Percentiles rank a stretch among this genome's conserved stretches.
These are phyloP conservation scores for Silene coronaria DNA, from an alignment of 179 eudicot genomes.

Conservation along the genomic window DNA sequence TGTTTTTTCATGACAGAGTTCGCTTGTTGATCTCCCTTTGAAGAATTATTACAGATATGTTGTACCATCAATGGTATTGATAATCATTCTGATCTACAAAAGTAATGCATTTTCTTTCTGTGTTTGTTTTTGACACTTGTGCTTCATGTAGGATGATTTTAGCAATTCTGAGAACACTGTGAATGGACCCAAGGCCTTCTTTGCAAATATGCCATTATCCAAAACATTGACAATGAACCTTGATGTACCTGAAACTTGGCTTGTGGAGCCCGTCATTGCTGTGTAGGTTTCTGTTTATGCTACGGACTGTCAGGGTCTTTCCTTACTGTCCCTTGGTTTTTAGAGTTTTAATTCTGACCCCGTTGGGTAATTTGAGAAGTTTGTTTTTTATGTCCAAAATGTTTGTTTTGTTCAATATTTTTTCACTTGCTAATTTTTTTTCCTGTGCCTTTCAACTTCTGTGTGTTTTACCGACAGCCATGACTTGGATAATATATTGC, in stretches of 20 bases:
- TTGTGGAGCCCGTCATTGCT: constrained; percentile 91
- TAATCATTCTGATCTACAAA: not conserved
- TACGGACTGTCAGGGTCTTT: not conserved
- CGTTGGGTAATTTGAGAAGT: not conserved
- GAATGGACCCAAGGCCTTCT: constrained; percentile 90
- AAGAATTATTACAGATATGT: constrained; percentile 96
- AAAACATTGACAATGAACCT: constrained; percentile 99
- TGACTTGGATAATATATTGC: constrained; percentile 95
- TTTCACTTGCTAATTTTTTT: not conserved
- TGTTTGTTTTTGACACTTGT: constrained; percentile 2
- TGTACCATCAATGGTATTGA: constrained; percentile 68
- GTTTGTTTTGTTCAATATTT: constrained; percentile 1
- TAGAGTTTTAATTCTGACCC: not conserved
- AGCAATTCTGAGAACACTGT: constrained; percentile 67
- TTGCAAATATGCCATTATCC: constrained; percentile 91
- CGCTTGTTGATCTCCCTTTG: constrained; percentile 91
- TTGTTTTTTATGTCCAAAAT: no score
- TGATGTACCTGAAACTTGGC: constrained; percentile 99
- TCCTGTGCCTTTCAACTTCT: not conserved
- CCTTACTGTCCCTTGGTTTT: constrained; percentile 3
- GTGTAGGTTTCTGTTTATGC: constrained; percentile 46
- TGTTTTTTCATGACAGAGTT: constrained; percentile 62
- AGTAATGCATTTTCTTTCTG: not conserved
- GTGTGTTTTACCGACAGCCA: constrained; percentile 47
- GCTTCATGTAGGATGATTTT: constrained; percentile 76